Evolutionary conservation across 768 basidiomycete species (phyloP).

Genomic region (Pleurotus cornucopiae): DNA sequence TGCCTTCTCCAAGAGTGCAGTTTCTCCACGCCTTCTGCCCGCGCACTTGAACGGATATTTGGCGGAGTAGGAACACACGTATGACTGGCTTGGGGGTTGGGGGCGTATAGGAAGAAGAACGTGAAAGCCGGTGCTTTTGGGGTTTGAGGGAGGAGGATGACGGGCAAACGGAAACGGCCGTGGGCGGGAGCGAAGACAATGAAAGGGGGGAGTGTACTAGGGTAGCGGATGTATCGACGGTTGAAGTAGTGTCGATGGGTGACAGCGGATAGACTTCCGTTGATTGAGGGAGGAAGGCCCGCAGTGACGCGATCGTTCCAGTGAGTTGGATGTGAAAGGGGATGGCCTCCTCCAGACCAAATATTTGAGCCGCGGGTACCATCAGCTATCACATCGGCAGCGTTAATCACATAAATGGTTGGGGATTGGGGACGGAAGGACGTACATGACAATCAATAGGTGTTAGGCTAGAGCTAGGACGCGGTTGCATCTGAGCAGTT

Average conservation of each 20-base stretch:
- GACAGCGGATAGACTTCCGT: slow-evolving; percentile 3
- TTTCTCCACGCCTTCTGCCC: slow-evolving; percentile 34
- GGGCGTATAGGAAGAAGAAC: slow-evolving; percentile 14
- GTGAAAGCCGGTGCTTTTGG: background rate
- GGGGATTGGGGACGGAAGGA: slow-evolving; percentile 5
- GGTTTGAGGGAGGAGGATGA: slow-evolving; percentile 3
- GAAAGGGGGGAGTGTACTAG: background rate
- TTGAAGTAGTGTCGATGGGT: slow-evolving; percentile 12
- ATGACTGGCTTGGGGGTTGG: slow-evolving; percentile 24
- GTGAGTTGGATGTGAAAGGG: slow-evolving; percentile 64
- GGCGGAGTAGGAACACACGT: slow-evolving; percentile 51
- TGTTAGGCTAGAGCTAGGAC: slow-evolving; percentile 25
- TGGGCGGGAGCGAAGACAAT: background rate
- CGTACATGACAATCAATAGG: slow-evolving; percentile 51
- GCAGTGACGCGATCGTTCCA: slow-evolving; percentile 40
- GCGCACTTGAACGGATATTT: slow-evolving; percentile 33
- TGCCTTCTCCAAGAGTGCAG: slow-evolving; percentile 42
- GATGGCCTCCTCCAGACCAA: slow-evolving; percentile 49
- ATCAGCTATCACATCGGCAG: slow-evolving; percentile 40
- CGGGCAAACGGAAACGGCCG: slow-evolving; percentile 6
- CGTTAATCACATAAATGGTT: background rate
- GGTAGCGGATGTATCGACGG: slow-evolving; percentile 12
- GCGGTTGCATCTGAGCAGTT: slow-evolving; percentile 36
- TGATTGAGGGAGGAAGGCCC: slow-evolving; percentile 35
- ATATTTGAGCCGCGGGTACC: slow-evolving; percentile 52